phyloP scores from a whole-genome alignment of 164 flowering plant genomes.

The Vitis riparia region DNA sequence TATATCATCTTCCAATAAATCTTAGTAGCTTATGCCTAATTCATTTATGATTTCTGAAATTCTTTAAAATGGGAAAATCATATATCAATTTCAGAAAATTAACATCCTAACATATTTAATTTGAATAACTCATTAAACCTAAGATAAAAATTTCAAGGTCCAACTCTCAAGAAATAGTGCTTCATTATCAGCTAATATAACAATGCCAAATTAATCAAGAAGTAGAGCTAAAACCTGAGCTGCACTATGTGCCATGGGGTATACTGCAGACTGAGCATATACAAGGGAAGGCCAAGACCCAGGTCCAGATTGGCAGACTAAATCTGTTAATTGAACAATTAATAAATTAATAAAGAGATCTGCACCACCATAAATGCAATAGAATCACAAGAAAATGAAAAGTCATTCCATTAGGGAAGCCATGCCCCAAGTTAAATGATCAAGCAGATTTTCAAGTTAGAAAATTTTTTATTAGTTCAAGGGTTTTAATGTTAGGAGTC shows the following conservation, averaged over 20 bases:
- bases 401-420: neutral
- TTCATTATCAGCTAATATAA: neutral
- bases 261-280: slow-evolving; percentile 81
- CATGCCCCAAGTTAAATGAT: too few species aligned
- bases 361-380: neutral
- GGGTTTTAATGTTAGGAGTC: too few species aligned
- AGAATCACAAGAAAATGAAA: slow-evolving; percentile 5
- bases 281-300: slow-evolving; percentile 91
- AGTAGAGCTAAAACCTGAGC: slow-evolving; percentile 67
- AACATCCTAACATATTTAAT: too few species aligned
- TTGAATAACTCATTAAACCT: too few species aligned
- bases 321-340: slow-evolving; percentile 50
- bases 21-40: too few species aligned
- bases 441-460: too few species aligned
- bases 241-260: slow-evolving; percentile 97
- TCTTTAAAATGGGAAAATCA: too few species aligned
- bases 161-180: neutral
- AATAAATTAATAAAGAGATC: neutral
- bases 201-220: neutral
- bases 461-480: too few species aligned
- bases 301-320: slow-evolving; percentile 99
- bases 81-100: too few species aligned
- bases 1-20: too few species aligned
- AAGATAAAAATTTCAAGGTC: too few species aligned
- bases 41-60: too few species aligned